phyloP scores from a whole-genome alignment of 495 filamentous ascomycete species.

The Daldinia bambusicola region DNA sequence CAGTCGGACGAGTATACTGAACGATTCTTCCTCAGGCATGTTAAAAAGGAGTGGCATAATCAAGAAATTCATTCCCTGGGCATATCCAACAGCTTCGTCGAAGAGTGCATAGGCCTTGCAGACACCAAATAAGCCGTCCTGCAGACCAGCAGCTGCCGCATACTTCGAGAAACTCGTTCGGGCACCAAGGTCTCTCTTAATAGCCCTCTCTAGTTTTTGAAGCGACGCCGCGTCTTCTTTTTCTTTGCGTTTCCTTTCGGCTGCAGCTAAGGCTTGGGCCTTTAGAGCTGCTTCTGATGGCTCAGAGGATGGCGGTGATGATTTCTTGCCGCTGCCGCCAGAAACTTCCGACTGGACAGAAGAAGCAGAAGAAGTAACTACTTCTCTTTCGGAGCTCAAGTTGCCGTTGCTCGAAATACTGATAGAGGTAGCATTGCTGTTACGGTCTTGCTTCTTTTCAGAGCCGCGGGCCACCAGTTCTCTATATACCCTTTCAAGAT shows the following conservation, averaged over 20 bases:
- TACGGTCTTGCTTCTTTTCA: constrained; percentile 76
- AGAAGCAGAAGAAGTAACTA: constrained; percentile 78
- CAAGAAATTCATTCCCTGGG: constrained; percentile 99
- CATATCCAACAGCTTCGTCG: constrained; percentile 94
- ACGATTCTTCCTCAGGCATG: constrained; percentile 98
- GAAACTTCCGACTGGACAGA: constrained; percentile 86
- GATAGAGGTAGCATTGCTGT: constrained; percentile 59
- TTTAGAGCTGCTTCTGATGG: constrained; percentile 73
- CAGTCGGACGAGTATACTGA: constrained; percentile 87
- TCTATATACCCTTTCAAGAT: constrained; percentile 86
- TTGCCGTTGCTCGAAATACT: constrained; percentile 53
- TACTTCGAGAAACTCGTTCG: constrained; percentile 97
- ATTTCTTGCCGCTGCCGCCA: constrained; percentile 67
- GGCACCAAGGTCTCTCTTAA: constrained; percentile 88
- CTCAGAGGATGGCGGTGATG: constrained; percentile 68
- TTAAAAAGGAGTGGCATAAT: constrained; percentile 98
- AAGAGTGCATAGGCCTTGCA: constrained; percentile 98
- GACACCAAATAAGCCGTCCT: constrained; percentile 92
- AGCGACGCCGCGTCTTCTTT: constrained; percentile 77
- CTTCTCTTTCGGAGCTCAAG: constrained; percentile 66
- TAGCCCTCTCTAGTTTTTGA: constrained; percentile 88
- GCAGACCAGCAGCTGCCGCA: constrained; percentile 84
- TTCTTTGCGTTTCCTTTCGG: constrained; percentile 75
- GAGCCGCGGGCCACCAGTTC: constrained; percentile 84
- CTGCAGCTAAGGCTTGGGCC: constrained; percentile 70